Evolutionary conservation across 257 asterid genomes (phyloP).

Genomic region (Capsicum baccatum): DNA sequence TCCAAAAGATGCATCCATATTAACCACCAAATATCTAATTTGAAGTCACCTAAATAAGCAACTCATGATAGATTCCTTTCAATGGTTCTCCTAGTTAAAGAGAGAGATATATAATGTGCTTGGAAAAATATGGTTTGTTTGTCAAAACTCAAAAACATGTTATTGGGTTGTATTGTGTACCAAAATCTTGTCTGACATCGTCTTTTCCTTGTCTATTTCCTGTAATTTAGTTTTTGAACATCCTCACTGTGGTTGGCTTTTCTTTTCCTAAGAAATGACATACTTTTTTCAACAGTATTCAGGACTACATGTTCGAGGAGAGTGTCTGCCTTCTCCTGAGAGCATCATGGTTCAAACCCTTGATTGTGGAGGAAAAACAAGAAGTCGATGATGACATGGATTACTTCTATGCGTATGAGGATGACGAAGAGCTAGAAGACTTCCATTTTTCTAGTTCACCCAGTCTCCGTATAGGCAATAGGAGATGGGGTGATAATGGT

Average conservation of each 20-base stretch:
- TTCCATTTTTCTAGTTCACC: slow-evolving; percentile 55
- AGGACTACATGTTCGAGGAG: slow-evolving; percentile 91
- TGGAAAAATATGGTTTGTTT: neutral
- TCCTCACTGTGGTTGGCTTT: neutral
- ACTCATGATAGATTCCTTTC: neutral
- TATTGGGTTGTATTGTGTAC: neutral
- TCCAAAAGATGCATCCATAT: neutral
- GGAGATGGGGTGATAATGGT: slow-evolving; percentile 89
- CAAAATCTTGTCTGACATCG: neutral
- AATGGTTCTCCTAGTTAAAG: neutral
- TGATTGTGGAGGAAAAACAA: slow-evolving; percentile 63
- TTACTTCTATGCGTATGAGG: slow-evolving; percentile 56
- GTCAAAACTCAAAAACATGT: slow-evolving; percentile 17
- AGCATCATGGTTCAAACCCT: slow-evolving; percentile 87
- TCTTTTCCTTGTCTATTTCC: neutral
- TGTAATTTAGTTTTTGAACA: neutral
- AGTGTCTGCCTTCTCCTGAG: slow-evolving; percentile 91
- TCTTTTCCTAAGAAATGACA: neutral
- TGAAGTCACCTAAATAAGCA: neutral
- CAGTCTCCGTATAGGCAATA: slow-evolving; percentile 64
- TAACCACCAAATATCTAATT: neutral
- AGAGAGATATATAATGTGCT: neutral
- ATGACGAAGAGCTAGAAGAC: slow-evolving; percentile 58
- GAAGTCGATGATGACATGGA: slow-evolving; percentile 59
- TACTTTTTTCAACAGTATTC: slow-evolving; percentile 49